Evolutionary conservation across 1,284 basidiomycete genomes (phyloP), one percentile per base, ranked within the genome.

Genomic region (Coniophora puteana): DNA sequence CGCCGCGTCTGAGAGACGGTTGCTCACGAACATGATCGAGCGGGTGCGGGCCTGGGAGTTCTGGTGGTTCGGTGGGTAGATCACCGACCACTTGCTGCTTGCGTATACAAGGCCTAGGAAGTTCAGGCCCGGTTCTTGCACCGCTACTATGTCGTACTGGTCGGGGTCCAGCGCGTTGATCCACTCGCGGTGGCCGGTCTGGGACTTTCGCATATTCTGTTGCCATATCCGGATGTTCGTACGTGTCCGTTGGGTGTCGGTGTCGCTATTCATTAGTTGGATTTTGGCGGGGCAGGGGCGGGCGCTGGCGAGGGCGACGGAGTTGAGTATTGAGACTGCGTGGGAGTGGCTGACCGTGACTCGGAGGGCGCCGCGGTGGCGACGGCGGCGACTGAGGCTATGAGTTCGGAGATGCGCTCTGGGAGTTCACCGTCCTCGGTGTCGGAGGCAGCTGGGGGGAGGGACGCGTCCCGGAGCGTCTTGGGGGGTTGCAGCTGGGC

Each of bases 11-110:
- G 25, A 8, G 3, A 38, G 24, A 0, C 5, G 13, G 11, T 22
- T 18, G 10, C 40, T 48, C 2, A 32, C 13, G 12, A 57, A 22
- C 1, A 48, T 21, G 13, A 64, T 45, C 0, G 38, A 32, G 0
- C 21, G 14, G 0, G 60, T 51, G 7, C 57, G 49, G 2, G 29
- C 12, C 18, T 34, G n/a, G 8, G 38, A 14, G 7, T 12, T 14
- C n/a, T 40, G 38, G 12, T 20, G 2, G 20, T 26, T 32, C n/a
- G n/a, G n/a, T 10, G 38, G 38, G n/a, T 40, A 40, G 10, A 40
- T 4, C 3, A 22, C 36, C 5, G 20, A 16, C 38, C 29, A 40
- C 8, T 31, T 2, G 7, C 30, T 14, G 18, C 13, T 35, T 4
- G 27, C 28, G 1, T 10, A 7, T 2, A 29, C 32, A 5, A 21